These are phyloP conservation scores for Hirsutella minnesotensis DNA, from an alignment of 2,329 filamentous ascomycete genomes.

Conservation along the genomic window DNA sequence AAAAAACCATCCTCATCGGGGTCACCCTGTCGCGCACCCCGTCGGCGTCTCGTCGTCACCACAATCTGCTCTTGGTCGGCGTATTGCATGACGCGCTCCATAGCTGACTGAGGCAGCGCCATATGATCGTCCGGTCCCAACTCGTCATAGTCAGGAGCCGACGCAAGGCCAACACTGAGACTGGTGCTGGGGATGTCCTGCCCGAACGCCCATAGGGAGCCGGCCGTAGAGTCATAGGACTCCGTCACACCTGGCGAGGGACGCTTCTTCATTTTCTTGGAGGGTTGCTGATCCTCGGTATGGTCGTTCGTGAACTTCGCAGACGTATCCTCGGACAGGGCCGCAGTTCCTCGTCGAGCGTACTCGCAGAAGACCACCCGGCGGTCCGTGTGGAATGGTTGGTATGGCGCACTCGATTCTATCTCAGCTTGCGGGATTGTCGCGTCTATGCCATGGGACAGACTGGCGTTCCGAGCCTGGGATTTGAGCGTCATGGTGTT, in stretches of 20 bases:
- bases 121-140: constrained; percentile 41
- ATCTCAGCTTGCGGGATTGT: constrained; percentile 73
- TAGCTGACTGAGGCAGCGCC: constrained; percentile 49
- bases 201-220: constrained; percentile 46
- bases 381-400: constrained; percentile 87
- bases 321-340: constrained; percentile 24
- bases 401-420: constrained; percentile 89
- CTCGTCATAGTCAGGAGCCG: constrained; percentile 39
- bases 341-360: constrained; percentile 17
- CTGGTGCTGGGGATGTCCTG: constrained; percentile 37
- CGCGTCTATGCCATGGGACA: constrained; percentile 41
- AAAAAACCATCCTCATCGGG: constrained; percentile 68
- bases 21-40: constrained; percentile 34
- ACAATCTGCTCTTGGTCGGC: constrained; percentile 66
- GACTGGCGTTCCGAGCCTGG: constrained; percentile 20
- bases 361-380: constrained; percentile 71
- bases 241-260: constrained; percentile 1
- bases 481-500: constrained; percentile 40
- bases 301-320: constrained; percentile 27
- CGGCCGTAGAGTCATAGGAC: constrained; percentile 5
- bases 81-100: constrained; percentile 49
- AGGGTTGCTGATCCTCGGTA: constrained; percentile 24
- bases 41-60: constrained; percentile 65
- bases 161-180: constrained; percentile 38
- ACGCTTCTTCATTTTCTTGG: constrained; percentile 24